Conservation (phyloP, 768 basidiomycete genomes). For the Leccinum arenicola region DNA sequence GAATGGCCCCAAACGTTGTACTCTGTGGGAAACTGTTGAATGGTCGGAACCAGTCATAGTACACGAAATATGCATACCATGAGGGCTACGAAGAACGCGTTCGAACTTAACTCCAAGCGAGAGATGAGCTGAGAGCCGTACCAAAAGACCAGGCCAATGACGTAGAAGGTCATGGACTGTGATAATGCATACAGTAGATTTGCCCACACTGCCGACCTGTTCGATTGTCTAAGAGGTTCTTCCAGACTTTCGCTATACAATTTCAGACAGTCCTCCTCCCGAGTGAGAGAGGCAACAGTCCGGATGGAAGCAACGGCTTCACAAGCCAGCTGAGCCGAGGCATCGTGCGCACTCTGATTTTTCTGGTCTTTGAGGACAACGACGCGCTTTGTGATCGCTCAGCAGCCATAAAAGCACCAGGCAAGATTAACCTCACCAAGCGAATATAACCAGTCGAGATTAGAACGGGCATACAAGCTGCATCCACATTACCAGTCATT, state of each 20-base stretch:
- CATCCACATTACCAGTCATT: background rate
- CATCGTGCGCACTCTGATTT: conserved; percentile 78
- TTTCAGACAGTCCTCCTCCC: conserved; percentile 77
- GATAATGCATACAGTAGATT: conserved; percentile 69
- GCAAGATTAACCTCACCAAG: conserved; percentile 43
- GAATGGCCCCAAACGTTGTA: conserved; percentile 76
- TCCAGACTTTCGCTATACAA: conserved; percentile 71
- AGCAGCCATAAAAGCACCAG: background rate
- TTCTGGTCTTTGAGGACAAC: conserved; percentile 85
- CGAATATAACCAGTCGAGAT: conserved; percentile 83
- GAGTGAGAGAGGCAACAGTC: conserved; percentile 85
- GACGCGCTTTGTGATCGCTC: conserved; percentile 47
- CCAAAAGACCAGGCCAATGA: conserved; percentile 85
- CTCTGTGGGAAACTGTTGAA: conserved; percentile 38
- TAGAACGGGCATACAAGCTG: conserved; percentile 65
- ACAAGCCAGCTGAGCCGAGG: conserved; percentile 84
- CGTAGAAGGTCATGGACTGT: conserved; percentile 72
- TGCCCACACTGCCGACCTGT: conserved; percentile 61
- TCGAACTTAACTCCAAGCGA: conserved; percentile 28
- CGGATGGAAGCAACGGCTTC: conserved; percentile 89
- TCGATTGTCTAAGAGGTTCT: conserved; percentile 63
- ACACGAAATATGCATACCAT: conserved; percentile 49
- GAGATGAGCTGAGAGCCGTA: conserved; percentile 67
- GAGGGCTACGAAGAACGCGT: conserved; percentile 78
- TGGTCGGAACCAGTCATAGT: background rate